Evolutionary conservation across 2,329 filamentous ascomycete genomes (phyloP), one percentile per base, ranked within the genome.

Genomic region (Fusarium falciforme): DNA sequence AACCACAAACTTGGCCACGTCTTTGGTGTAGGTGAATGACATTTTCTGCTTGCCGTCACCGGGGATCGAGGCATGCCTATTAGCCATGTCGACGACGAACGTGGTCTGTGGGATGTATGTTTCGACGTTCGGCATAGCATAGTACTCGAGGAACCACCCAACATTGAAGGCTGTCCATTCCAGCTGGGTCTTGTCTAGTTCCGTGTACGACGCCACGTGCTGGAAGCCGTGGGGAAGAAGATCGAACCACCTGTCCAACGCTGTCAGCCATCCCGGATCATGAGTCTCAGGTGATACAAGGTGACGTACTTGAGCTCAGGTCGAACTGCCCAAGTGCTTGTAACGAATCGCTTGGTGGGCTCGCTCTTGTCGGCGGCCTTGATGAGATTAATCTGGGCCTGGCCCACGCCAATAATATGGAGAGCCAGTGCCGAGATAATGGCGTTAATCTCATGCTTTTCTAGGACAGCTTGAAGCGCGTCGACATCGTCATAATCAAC

Each of bases 131-230:
- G 61, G 61, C 36, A 64, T 58, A 4, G 35, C 61, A 17, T 33
- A 64, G 10, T 64, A 64, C 27, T 64, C 61, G n/a, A 58, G 22
- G 20, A 64, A 44, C 27, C 36, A 64, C 6, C 49, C 61, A 16
- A 44, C 27, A 17, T 64, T 44, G 16, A 64, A 57, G 14, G 55
- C 55, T 4, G 63, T 61, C 55, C 40, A 65, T 35, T 61, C 42
- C 3, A 65, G 33, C 36, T 20, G 16, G 1, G 49, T 54, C n/a
- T 54, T 31, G 0, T 27, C 49, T 2, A 54, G 17, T 27, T 54
- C 25, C 4, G 27, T 16, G n/a, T 31, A 31, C 27, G 49, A 27
- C 3, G 9, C 49, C 11, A 54, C 29, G 27, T 54, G 49, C 27
- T 54, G 49, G 27, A 54, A 54, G 9, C 49, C 49, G 27, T 54